Evolutionary conservation across 2,329 filamentous ascomycete species (phyloP).

Genomic region (Phaeosphaeria sp.): DNA sequence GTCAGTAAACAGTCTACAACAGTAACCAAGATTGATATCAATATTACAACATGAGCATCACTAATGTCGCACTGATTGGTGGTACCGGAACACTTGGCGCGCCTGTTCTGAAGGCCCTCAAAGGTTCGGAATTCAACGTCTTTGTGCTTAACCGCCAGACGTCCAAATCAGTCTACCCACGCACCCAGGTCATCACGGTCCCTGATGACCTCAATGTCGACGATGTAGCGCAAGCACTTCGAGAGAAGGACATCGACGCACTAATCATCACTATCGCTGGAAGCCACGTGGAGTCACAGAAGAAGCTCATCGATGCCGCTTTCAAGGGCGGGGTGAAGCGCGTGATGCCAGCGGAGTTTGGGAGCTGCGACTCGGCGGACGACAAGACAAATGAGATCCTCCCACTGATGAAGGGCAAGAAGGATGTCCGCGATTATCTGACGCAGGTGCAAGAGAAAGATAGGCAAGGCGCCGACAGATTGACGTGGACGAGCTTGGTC

Average conservation of each 20-base stretch:
- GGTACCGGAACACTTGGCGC: constrained; percentile 46
- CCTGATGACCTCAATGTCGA: constrained; percentile 46
- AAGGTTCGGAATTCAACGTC: constrained; percentile 38
- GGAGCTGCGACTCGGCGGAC: constrained; percentile 52
- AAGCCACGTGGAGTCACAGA: constrained; percentile 55
- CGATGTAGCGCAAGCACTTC: constrained; percentile 45
- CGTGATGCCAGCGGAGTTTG: constrained; percentile 69
- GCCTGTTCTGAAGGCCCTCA: constrained; percentile 41
- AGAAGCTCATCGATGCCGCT: constrained; percentile 64
- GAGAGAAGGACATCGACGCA: constrained; percentile 54
- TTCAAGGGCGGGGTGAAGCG: constrained; percentile 64
- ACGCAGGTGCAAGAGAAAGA: constrained; percentile 56
- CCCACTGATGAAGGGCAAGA: constrained; percentile 62
- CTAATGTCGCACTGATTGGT: constrained; percentile 52
- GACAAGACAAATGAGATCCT: constrained; percentile 52
- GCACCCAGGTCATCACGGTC: constrained; percentile 51
- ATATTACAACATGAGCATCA: constrained; percentile 23
- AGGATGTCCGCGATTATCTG: constrained; percentile 47
- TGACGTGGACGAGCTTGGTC: constrained; percentile 68
- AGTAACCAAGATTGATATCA: background rate
- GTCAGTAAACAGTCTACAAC: background rate
- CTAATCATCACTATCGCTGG: constrained; percentile 60
- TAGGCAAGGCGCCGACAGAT: constrained; percentile 40
- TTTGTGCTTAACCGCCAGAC: constrained; percentile 42
- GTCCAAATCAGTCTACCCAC: constrained; percentile 49